These are phyloP conservation scores for Tolypocladium amazonense DNA, from an alignment of 2,329 filamentous ascomycete genomes.

Conservation along the genomic window DNA sequence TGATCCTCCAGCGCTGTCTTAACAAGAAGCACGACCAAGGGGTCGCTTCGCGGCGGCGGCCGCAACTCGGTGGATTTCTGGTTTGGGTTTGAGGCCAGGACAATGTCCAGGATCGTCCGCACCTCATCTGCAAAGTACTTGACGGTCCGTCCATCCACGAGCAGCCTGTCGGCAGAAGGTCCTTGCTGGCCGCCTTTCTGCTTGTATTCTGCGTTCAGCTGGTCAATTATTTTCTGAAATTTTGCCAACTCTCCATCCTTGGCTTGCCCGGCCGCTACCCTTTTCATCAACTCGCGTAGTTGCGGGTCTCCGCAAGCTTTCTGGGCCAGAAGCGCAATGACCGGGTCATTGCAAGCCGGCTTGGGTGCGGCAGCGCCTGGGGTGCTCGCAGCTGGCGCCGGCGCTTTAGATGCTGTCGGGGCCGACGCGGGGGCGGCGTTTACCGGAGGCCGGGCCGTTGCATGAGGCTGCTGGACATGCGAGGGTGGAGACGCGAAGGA, in stretches of 20 bases:
- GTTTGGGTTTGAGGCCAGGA: slow-evolving; percentile 46
- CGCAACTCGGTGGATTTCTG: slow-evolving; percentile 43
- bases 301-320: slow-evolving; percentile 62
- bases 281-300: slow-evolving; percentile 71
- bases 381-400: not conserved
- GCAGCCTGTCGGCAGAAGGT: slow-evolving; percentile 42
- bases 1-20: slow-evolving; percentile 45
- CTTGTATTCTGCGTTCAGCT: slow-evolving; percentile 54
- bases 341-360: slow-evolving; percentile 49
- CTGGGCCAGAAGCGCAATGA: slow-evolving; percentile 70
- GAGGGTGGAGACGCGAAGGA: slow-evolving; percentile 9
- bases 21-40: slow-evolving; percentile 44
- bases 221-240: slow-evolving; percentile 74
- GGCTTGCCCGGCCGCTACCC: slow-evolving; percentile 67
- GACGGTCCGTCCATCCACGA: slow-evolving; percentile 45
- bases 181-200: slow-evolving; percentile 38
- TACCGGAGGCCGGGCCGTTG: slow-evolving; percentile 18
- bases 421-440: slow-evolving; percentile 10
- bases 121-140: slow-evolving; percentile 52
- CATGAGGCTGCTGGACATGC: slow-evolving; percentile 2
- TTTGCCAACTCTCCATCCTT: slow-evolving; percentile 59
- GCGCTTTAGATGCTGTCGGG: not conserved
- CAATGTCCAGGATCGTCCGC: slow-evolving; percentile 45
- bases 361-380: slow-evolving; percentile 9
- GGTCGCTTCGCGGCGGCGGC: slow-evolving; percentile 43